Base-by-base conservation (phyloP, 495 filamentous ascomycete species). In the Extremus antarcticus region DNA sequence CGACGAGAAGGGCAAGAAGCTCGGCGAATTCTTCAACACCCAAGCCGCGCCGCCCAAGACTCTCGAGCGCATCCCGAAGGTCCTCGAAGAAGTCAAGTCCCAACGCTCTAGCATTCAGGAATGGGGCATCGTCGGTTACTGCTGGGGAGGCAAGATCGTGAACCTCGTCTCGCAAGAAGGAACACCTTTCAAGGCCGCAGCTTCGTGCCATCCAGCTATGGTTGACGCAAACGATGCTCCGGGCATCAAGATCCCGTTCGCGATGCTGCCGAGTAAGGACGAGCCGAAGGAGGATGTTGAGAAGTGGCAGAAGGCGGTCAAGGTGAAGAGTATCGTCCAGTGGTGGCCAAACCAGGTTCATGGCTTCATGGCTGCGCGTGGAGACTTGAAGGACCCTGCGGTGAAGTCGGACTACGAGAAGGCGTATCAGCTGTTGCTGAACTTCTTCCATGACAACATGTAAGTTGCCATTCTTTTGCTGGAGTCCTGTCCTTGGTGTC, bases 101-200 rank as follows among this genome's bases (percentile, higher is more conserved):
- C 49, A 76, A 72, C 74, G 77, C 15, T 35, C 29, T 35, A 68
- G 70, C 25, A 82, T 94, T 62, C 74, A 83, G 63, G 83, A 78
- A 25, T 95, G 88, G 88, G 89, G 75, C n/a, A 75, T 88, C 54
- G 66, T 96, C n/a, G 91, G 91, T 15, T 89, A 77, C 78, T 98
- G 91, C 78, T 98, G 90, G 91, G 91, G 91, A 54, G 90, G 86
- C 52, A 56, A 76, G 75, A 79, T 86, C 49, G 72, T 78, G 16
- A 76, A 77, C n/a, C 74, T 87, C n/a, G 71, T 81, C 25, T 71
- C 76, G 2, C 65, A 76, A 20, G 71, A 76, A 25, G 81, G 77
- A 62, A 78, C 72, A 24, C 72, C 71, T 38, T 95, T 95, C 73
- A 79, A 79, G 54, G 79, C 80, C 1, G 86, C 72, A 1, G 83